Evolutionary conservation across 257 asterid species (phyloP).

Genomic region (Solanum arcanum): DNA sequence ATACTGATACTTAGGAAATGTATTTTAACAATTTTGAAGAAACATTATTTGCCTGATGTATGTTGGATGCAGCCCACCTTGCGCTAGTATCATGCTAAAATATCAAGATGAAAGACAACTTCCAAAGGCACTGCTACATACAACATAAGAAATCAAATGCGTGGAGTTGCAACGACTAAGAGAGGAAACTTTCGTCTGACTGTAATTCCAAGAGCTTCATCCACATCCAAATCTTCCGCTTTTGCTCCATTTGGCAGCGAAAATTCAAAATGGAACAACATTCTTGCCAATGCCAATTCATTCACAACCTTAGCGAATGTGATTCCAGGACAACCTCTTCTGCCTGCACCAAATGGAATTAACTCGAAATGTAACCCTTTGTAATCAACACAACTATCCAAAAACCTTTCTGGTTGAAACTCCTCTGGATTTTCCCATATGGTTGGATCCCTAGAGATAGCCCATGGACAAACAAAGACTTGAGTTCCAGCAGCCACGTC

Average conservation of each 20-base stretch:
- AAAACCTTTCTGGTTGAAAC: slow-evolving; percentile 42
- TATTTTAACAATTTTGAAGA: background rate
- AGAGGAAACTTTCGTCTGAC: slow-evolving; percentile 16
- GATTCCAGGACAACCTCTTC: slow-evolving; percentile 44
- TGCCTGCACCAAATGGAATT: slow-evolving; percentile 44
- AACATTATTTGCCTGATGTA: background rate
- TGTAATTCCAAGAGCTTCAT: background rate
- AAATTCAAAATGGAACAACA: slow-evolving; percentile 12
- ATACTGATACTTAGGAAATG: background rate
- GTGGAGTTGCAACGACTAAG: slow-evolving; percentile 6
- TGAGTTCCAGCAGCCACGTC: slow-evolving; percentile 23
- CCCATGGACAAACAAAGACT: slow-evolving; percentile 38
- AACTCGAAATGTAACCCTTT: slow-evolving; percentile 28
- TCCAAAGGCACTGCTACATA: background rate
- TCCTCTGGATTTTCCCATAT: slow-evolving; percentile 37
- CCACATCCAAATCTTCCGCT: slow-evolving; percentile 29
- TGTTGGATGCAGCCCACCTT: background rate
- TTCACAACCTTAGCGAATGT: slow-evolving; percentile 2
- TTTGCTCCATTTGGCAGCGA: slow-evolving; percentile 12
- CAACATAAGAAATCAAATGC: background rate
- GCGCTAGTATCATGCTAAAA: background rate
- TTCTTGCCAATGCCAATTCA: slow-evolving; percentile 35
- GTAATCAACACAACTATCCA: slow-evolving; percentile 12
- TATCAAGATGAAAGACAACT: background rate
- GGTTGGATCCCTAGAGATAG: slow-evolving; percentile 29